Evolutionary conservation across 225 moss, liverwort and hornwort species (phyloP).

Genomic region (Sphagnum contortum): DNA sequence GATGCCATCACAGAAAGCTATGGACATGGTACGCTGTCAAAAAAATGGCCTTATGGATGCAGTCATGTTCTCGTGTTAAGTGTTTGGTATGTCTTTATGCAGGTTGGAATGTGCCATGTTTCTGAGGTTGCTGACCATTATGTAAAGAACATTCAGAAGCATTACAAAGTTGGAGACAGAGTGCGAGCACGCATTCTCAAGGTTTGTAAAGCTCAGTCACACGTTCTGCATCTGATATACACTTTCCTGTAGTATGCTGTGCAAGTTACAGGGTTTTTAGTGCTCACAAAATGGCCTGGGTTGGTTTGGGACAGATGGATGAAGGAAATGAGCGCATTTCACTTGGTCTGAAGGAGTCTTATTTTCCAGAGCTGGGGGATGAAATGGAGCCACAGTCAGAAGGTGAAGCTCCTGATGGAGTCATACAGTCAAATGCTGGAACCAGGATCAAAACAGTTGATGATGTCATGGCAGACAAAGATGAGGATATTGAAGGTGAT

Average conservation of each 20-base stretch:
- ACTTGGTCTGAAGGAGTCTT: conserved; percentile 55
- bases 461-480: conserved; percentile 11
- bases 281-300: too few species aligned
- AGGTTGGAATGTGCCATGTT: conserved; percentile 90
- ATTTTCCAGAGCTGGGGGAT: conserved; percentile 18
- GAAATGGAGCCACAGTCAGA: conserved; percentile 20
- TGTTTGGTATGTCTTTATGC: conserved; percentile 10
- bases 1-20: too few species aligned
- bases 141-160: conserved; percentile 33
- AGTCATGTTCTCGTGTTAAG: not conserved
- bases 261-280: too few species aligned
- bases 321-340: conserved; percentile 34
- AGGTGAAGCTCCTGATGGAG: conserved; percentile 17
- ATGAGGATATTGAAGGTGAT: conserved; percentile 15
- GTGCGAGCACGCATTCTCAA: conserved; percentile 72
- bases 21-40: too few species aligned
- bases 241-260: too few species aligned
- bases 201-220: conserved; percentile 23
- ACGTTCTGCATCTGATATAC: too few species aligned
- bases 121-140: conserved; percentile 72
- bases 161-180: conserved; percentile 60
- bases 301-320: conserved; percentile 22
- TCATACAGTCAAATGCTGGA: conserved; percentile 14
- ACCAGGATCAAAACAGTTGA: not conserved
- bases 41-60: too few species aligned